Evolutionary conservation across 31 red algal species (phyloP).

Genomic region (Endocladia muricata): DNA sequence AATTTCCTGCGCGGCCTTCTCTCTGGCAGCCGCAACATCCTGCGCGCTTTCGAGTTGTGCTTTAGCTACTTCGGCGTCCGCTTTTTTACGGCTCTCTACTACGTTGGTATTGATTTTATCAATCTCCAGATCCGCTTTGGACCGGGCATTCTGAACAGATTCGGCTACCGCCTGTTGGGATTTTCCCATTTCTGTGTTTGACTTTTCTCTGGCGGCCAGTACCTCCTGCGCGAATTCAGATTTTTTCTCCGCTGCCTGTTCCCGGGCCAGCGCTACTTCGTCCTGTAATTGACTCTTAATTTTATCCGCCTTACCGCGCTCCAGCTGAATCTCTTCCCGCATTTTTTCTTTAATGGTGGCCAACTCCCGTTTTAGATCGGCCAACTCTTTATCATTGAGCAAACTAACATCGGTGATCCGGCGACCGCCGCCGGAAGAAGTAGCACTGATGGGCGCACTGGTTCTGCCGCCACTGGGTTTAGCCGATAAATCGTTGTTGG

Average conservation of each 20-base stretch:
- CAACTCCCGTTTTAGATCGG: not conserved
- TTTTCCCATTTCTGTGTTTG: not conserved
- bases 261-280: not conserved
- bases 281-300: not conserved
- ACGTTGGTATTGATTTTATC: not conserved
- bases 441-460: too few relatives aligned
- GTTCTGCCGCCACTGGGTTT: too few relatives aligned
- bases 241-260: not conserved
- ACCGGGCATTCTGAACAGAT: not conserved
- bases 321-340: not conserved
- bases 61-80: not conserved
- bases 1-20: not conserved
- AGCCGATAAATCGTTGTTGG: too few relatives aligned
- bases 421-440: too few relatives aligned
- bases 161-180: not conserved
- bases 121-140: not conserved
- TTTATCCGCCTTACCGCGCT: not conserved
- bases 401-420: too few relatives aligned
- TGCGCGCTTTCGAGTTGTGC: not conserved
- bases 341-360: not conserved
- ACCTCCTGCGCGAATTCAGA: not conserved
- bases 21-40: not conserved
- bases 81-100: not conserved
- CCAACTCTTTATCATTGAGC: slow-evolving; percentile 1
- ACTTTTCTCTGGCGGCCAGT: not conserved